Base-by-base conservation (phyloP, 1,284 basidiomycete genomes). In the Tilletia setariae region DNA sequence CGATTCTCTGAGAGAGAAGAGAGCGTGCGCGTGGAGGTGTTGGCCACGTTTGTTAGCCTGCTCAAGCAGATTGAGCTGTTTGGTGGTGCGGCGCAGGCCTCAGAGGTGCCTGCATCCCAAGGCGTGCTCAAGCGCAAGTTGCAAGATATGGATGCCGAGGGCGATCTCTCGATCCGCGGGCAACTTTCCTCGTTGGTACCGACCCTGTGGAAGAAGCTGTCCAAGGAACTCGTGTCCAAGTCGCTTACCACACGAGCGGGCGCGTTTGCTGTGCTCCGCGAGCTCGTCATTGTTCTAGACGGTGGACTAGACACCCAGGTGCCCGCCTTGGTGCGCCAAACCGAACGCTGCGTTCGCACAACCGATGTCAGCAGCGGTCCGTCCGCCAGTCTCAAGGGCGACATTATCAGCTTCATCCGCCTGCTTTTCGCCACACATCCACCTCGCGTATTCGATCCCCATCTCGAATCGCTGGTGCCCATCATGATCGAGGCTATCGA, bases 1-100 rank as follows among this genome's bases (percentile, higher is more conserved):
- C 89, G 94, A 35, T 95, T 98, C 78, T 89, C 88, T 44, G 96
- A 99, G 83, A 90, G 96, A 46, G 96, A 99, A 84, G 92, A 94
- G 78, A 95, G 91, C 16, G 96, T 98, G 21, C 88, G 92, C n/a
- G 85, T 96, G 21, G 95, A 99, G 83, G 87, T 98, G 8, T 93
- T 95, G 88, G 86, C 90, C 0, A 91, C 95, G 0, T 95, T 95
- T 78, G 88, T 88, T 28, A 84, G 87, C 0, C 86, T 97, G 25
- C 86, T 98, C 47, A 90, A 87, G 69, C 94, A 94, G 84, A 93
- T 93, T 13, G 75, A 79, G 66, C 77, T 83, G 0, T 86, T 86
- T n/a, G 76, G 71, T 11, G 74, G 74, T 13, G 65, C 70, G 49
- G 71, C 77, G 9, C 71, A 77, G 91, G 91, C 74, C 88, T 90